Evolutionary conservation across 2,329 filamentous ascomycete genomes (phyloP), one percentile per base, ranked within the genome.

Genomic region (Fusarium verticillioides): DNA sequence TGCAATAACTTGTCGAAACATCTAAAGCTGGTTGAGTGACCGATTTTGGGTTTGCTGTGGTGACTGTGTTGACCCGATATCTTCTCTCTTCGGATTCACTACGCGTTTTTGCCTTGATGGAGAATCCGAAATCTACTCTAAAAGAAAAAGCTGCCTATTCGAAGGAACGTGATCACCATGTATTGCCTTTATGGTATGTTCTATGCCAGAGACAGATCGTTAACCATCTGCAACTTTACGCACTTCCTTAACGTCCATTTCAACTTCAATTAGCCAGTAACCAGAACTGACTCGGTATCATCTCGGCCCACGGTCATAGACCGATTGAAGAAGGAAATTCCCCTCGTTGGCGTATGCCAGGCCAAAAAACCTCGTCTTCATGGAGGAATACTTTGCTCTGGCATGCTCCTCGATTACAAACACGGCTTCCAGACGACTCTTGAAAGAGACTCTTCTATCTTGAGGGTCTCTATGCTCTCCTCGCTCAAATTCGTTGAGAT

Each of bases 271-370:
- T 9, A 52, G 16, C n/a, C 30, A 26, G 30, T 7, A 9, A 34
- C 15, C 13, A 34, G 32, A 34, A 34, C 32, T 10, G 7, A 32
- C 6, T 13, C 10, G 18, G 5, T n/a, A n/a, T 13, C 5, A 32
- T 12, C 12, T 18, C 6, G 46, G 15, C 10, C 5, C 12, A 10
- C 26, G 12, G 32, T 34, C 8, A 34, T 15, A 34, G 2, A 34
- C 7, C 15, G 13, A 7, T 2, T 36, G 9, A 21, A 10, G 4
- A 28, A n/a, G 3, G 2, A 5, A 12, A 18, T 28, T 18, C 6
- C 5, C 3, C 10, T 9, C 1, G 19, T 12, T 16, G 4, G 13
- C 1, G 5, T 12, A 39, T 18, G 5, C 23, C 39, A 16, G 2
- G 10, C 2, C 11, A 12, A 28, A 39, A 37, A 28, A 18, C 9